Percentiles rank a stretch among this genome's conserved stretches.
phyloP scores from a whole-genome alignment of 2,329 filamentous ascomycete species.

The Colletotrichum orbiculare region DNA sequence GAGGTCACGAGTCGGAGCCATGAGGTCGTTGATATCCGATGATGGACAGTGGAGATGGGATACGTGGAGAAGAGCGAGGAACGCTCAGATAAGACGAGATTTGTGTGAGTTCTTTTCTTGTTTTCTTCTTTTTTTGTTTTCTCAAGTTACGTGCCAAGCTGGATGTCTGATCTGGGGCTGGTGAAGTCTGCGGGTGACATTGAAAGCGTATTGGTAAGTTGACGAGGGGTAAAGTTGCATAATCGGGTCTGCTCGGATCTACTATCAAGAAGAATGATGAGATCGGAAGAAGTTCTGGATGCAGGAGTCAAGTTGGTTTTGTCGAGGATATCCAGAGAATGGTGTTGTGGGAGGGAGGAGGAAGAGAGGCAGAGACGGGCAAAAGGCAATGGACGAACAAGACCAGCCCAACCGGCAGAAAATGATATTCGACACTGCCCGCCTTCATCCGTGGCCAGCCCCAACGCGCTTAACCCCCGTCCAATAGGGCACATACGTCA shows the following conservation, averaged over 20 bases:
- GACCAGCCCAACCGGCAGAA: slow-evolving; percentile 35
- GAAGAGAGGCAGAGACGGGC: slow-evolving; percentile 19
- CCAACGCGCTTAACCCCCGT: slow-evolving; percentile 31
- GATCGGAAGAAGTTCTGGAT: slow-evolving; percentile 27
- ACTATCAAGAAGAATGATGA: slow-evolving; percentile 33
- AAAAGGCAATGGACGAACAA: slow-evolving; percentile 15
- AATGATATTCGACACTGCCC: slow-evolving; percentile 34
- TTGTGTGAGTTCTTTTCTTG: slow-evolving; percentile 2
- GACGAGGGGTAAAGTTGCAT: slow-evolving; percentile 36
- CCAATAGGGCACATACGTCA: slow-evolving; percentile 32
- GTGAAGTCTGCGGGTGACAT: slow-evolving; percentile 33
- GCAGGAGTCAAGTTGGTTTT: slow-evolving; percentile 30
- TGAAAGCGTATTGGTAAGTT: slow-evolving; percentile 34
- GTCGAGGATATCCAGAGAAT: slow-evolving; percentile 32
- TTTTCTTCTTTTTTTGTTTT: neutral
- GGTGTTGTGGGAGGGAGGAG: slow-evolving; percentile 32
- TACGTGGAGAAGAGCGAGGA: slow-evolving; percentile 2
- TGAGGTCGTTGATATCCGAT: slow-evolving; percentile 9
- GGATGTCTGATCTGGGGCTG: slow-evolving; percentile 36
- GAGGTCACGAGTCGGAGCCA: slow-evolving; percentile 35
- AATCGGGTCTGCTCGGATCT: slow-evolving; percentile 33
- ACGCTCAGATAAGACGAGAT: slow-evolving; percentile 3
- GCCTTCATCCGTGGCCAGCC: slow-evolving; percentile 32
- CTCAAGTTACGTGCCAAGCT: slow-evolving; percentile 37
- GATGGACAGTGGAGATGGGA: slow-evolving; percentile 6